A percentile compares a stretch with the other conserved stretches of the same genome.
Evolutionary conservation across 2,329 filamentous ascomycete genomes (phyloP).

Genomic region (Botrytis paeoniae): DNA sequence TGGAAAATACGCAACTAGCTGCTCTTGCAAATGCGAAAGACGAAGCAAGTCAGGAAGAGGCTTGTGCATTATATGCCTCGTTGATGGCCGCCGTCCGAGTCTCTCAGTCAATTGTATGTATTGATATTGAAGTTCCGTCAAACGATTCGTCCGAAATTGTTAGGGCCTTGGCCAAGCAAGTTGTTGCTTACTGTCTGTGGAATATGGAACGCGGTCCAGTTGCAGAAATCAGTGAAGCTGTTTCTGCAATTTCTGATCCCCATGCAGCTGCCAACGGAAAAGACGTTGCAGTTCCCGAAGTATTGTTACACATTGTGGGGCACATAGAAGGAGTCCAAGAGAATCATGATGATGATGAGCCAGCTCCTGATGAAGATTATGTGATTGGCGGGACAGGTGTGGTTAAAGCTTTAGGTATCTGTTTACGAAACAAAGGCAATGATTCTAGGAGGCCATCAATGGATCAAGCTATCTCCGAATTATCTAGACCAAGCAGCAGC

Average conservation of each 20-base stretch:
- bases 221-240: slow-evolving; percentile 53
- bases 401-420: slow-evolving; percentile 89
- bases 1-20: slow-evolving; percentile 74
- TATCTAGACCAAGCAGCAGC: slow-evolving; percentile 41
- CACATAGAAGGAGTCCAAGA: slow-evolving; percentile 51
- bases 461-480: slow-evolving; percentile 31
- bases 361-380: slow-evolving; percentile 86
- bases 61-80: slow-evolving; percentile 88
- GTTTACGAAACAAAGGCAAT: slow-evolving; percentile 74
- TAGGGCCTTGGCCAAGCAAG: slow-evolving; percentile 86
- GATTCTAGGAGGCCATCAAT: slow-evolving; percentile 50
- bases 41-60: slow-evolving; percentile 83
- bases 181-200: slow-evolving; percentile 88
- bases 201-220: slow-evolving; percentile 83
- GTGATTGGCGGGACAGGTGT: slow-evolving; percentile 94
- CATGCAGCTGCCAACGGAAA: slow-evolving; percentile 43
- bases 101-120: slow-evolving; percentile 77
- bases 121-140: slow-evolving; percentile 87
- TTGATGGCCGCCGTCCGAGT: slow-evolving; percentile 83
- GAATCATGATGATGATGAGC: slow-evolving; percentile 58
- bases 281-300: slow-evolving; percentile 69
- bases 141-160: slow-evolving; percentile 83
- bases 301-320: slow-evolving; percentile 83
- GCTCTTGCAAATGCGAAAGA: slow-evolving; percentile 72
- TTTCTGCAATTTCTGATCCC: slow-evolving; percentile 37